These are phyloP conservation scores for Auxenochlorella protothecoides DNA, from an alignment of 139 green algal species.

Conservation along the genomic window DNA sequence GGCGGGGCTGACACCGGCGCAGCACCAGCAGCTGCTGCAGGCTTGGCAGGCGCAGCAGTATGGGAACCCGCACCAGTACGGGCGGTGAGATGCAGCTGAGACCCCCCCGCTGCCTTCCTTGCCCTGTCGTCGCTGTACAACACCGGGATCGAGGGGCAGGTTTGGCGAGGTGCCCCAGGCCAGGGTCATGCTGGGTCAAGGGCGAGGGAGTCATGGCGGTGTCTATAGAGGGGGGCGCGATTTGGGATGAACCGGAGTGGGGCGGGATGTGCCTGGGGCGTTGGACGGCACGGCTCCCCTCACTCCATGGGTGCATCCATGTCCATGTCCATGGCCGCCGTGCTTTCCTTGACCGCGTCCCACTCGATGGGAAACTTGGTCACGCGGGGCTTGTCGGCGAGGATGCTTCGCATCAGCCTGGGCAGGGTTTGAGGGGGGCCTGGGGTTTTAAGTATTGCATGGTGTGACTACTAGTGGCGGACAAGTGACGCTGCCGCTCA, in stretches of 20 bases:
- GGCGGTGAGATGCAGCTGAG: neutral
- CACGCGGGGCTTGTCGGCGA: slow-evolving; percentile 86
- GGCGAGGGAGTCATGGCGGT: no score
- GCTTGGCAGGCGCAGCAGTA: neutral
- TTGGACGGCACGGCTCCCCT: neutral
- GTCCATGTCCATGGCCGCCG: slow-evolving; percentile 11
- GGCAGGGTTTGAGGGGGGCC: no score
- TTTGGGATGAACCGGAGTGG: no score
- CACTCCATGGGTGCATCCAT: neutral
- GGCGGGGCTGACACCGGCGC: no score
- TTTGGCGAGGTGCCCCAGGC: no score
- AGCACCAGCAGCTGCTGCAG: neutral
- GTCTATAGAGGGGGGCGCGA: no score
- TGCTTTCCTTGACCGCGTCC: slow-evolving; percentile 13
- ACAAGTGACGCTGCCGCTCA: neutral
- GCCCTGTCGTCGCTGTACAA: no score
- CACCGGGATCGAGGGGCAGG: no score
- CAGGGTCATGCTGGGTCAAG: no score
- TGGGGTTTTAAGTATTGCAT: neutral
- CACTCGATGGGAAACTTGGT: slow-evolving; percentile 72
- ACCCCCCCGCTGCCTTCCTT: neutral
- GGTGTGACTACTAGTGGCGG: neutral
- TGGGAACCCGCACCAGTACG: neutral
- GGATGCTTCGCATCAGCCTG: slow-evolving; percentile 60
- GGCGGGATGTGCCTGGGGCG: no score